Evolutionary conservation across 1,284 basidiomycete genomes (phyloP), one percentile per base, ranked within the genome.

Genomic region (Austroboletus novae-zelandiae): DNA sequence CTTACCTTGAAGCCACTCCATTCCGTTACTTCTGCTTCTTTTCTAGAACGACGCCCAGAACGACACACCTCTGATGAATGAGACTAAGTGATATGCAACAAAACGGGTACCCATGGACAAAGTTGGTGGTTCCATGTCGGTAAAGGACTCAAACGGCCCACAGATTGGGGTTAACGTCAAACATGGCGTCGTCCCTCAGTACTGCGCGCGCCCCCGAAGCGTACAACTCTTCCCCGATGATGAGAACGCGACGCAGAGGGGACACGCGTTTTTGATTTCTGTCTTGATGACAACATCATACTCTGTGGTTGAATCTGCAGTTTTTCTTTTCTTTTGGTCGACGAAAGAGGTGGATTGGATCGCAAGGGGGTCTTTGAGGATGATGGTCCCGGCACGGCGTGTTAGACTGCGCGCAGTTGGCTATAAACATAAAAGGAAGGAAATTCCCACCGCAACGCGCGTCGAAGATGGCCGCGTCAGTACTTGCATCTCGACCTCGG

Each of bases 241-340:
- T 96, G 51, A 23, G 15, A 48, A 27, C 11, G 13, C 5, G 2
- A 23, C 11, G 27, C 20, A 2, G 39, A 40, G n/a, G n/a, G n/a
- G 93, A 68, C 90, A 97, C 47, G 75, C 73, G 25, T 71, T 67
- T 32, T 73, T 71, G 52, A 98, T 83, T 65, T 84, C 79, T 45
- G 77, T 83, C 68, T 98, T 94, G 14, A 97, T 93, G 40, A 79
- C 84, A 55, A 96, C 87, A 72, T 99, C 96, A 60, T 92, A 96
- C 72, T 96, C 91, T 0, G 95, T 98, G 15, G 98, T 95, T 20
- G 98, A 77, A 69, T 95, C 93, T 11, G 94, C 91, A 1, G 90
- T 86, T 66, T 95, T 95, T 67, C 88, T 86, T 79, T 95, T 96
- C 74, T 23, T n/a, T n/a, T 91, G 85, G 57, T 83, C 80, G 48